These are phyloP conservation scores for Aspergillus novoparasiticus DNA, from an alignment of 2,329 filamentous ascomycete species.

Conservation along the genomic window DNA sequence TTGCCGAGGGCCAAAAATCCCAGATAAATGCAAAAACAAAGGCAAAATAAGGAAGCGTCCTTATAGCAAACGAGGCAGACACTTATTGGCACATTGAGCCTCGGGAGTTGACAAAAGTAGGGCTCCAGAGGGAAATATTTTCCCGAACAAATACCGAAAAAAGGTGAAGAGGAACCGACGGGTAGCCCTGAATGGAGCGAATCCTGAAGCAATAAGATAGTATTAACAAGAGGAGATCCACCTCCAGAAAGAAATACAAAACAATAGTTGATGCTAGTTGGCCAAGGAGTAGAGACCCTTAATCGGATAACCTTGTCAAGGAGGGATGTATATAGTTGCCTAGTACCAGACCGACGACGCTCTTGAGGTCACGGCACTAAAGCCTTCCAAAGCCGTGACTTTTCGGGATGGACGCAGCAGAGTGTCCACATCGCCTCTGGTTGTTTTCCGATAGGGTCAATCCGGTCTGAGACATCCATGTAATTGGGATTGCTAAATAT, in stretches of 20 bases:
- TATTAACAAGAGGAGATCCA: neutral
- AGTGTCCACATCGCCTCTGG: conserved; percentile 8
- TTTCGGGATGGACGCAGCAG: conserved; percentile 6
- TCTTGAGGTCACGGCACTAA: neutral
- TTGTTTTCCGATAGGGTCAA: conserved; percentile 14
- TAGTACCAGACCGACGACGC: neutral
- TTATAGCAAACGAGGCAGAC: neutral
- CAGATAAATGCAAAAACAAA: neutral
- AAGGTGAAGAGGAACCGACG: neutral
- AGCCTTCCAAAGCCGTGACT: neutral
- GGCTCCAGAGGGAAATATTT: conserved; percentile 13
- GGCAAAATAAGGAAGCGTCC: neutral
- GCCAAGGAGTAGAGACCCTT: neutral
- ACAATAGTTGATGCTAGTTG: conserved; percentile 2
- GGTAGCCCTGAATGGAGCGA: neutral
- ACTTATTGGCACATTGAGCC: conserved; percentile 11
- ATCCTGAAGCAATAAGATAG: conserved; percentile 1
- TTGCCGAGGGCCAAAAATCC: neutral
- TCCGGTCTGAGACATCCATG: conserved; percentile 11
- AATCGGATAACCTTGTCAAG: neutral
- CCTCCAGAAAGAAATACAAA: neutral
- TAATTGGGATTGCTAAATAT: neutral
- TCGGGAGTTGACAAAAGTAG: conserved; percentile 1
- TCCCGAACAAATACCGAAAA: conserved; percentile 19
- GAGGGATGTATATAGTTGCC: neutral